Evolutionary conservation across 2,329 filamentous ascomycete species (phyloP), one percentile per base, ranked within the genome.

Genomic region (Trichoderma hamatum): DNA sequence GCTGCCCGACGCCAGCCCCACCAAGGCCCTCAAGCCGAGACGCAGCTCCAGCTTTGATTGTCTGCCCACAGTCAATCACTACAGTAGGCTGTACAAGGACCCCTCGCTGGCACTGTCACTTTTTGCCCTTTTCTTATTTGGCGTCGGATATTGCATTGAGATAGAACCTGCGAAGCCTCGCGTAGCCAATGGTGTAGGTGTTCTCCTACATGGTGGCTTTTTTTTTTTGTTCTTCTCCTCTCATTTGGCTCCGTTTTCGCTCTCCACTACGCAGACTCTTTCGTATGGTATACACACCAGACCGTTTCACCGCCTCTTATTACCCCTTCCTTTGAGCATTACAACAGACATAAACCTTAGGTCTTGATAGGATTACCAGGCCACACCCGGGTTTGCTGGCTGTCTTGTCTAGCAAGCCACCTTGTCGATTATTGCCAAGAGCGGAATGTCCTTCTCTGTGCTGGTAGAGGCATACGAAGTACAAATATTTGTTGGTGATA

Each of bases 251-350:
- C 52, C 52, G 63, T 34, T 49, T 49, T 26, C 36, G 26, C 63
- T 36, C 39, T 51, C 54, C 63, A 58, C 63, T 52, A 49, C 28
- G 51, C 30, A 28, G 36, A 26, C 51, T 56, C 52, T 34, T 56
- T 26, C 36, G 26, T 58, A 21, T 30, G 13, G 26, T 58, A 21
- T 30, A 16, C 46, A 13, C 56, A 54, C 65, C 65, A 52, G 19
- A 19, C 46, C 24, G 62, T 69, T 69, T 69, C 67, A 69, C 67
- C 67, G 67, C 67, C 34, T 52, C 61, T 69, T 60, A 39, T 69
- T 60, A 39, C 54, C 61, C 67, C 67, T 55, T 69, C 64, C 54
- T 34, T 61, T 24, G 51, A 63, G 51, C 63, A 54, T 54, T n/a
- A 36, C 30, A 28, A 52, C 39, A 69, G 49, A 58, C 30, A 28